Evolutionary conservation across 805 yeast genomes (phyloP).

Genomic region (Isabelozyma pseudorhagii): DNA sequence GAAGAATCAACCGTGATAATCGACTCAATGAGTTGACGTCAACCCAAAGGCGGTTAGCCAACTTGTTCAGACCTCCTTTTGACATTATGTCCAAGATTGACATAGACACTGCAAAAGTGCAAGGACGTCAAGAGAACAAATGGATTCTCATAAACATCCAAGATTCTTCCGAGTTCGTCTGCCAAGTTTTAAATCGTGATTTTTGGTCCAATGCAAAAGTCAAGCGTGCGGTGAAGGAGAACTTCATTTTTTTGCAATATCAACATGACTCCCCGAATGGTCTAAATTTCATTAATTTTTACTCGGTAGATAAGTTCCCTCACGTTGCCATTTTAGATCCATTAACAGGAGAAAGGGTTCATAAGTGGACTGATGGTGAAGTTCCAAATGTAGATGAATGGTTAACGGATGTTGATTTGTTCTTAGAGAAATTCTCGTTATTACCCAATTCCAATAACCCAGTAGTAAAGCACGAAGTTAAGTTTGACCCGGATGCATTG

Average conservation of each 20-base stretch:
- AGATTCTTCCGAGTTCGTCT: constrained; percentile 77
- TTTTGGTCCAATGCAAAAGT: constrained; percentile 76
- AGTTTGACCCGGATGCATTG: constrained; percentile 60
- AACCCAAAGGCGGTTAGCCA: constrained; percentile 70
- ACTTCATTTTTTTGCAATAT: constrained; percentile 84
- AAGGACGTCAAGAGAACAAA: constrained; percentile 61
- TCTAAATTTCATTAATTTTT: constrained; percentile 63
- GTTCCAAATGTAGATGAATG: constrained; percentile 62
- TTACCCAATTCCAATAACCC: constrained; percentile 67
- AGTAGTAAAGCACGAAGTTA: constrained; percentile 53
- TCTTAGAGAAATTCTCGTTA: constrained; percentile 62
- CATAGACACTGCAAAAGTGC: constrained; percentile 68
- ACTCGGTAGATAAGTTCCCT: constrained; percentile 70
- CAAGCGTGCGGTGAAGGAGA: constrained; percentile 58
- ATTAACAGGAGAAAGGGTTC: constrained; percentile 87
- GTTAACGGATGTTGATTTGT: constrained; percentile 66
- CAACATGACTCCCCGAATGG: constrained; percentile 78
- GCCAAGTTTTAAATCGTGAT: constrained; percentile 90
- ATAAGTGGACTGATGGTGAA: constrained; percentile 63
- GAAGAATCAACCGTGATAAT: constrained; percentile 20
- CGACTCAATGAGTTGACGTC: constrained; percentile 37
- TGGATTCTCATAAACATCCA: constrained; percentile 91
- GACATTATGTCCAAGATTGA: constrained; percentile 71
- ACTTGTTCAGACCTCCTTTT: constrained; percentile 89
- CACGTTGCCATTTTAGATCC: constrained; percentile 93